Evolutionary conservation across 2,329 filamentous ascomycete species (phyloP).

Genomic region (Alternaria angustiovoidea): DNA sequence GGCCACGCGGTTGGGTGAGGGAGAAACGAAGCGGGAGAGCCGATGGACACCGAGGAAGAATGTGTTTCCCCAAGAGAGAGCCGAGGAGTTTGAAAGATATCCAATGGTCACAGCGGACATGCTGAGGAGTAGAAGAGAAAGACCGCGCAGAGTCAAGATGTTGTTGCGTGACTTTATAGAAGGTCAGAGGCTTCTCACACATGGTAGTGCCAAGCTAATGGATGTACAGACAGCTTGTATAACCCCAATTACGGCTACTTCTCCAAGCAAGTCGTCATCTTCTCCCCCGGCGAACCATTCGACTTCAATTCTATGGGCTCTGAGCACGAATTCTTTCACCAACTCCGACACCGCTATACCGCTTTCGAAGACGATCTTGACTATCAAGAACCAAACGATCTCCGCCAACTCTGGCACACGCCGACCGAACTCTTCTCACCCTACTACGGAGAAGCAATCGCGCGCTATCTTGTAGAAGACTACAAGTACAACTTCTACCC

Average conservation of each 20-base stretch:
- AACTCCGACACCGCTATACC: constrained; percentile 81
- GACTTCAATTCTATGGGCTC: constrained; percentile 82
- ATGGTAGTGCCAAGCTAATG: not conserved
- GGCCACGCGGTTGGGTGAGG: constrained; percentile 38
- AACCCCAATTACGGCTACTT: constrained; percentile 97
- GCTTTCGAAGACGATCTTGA: constrained; percentile 92
- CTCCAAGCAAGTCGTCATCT: constrained; percentile 95
- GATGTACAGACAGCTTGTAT: constrained; percentile 76
- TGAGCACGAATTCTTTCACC: constrained; percentile 81
- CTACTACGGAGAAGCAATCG: constrained; percentile 96
- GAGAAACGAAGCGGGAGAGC: constrained; percentile 65
- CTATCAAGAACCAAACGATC: constrained; percentile 71
- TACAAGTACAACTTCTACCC: constrained; percentile 94
- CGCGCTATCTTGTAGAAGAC: constrained; percentile 93
- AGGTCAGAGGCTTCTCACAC: constrained; percentile 59
- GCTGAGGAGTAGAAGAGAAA: constrained; percentile 73
- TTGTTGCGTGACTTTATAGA: constrained; percentile 97
- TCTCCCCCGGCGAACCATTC: constrained; percentile 90
- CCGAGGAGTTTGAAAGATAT: constrained; percentile 80
- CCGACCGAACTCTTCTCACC: constrained; percentile 96
- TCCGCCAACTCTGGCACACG: constrained; percentile 96
- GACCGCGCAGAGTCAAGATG: constrained; percentile 94
- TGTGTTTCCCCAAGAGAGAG: constrained; percentile 77
- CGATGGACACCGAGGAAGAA: constrained; percentile 87
- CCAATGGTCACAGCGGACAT: constrained; percentile 86